Evolutionary conservation across 1,139 yeast species (phyloP).

Genomic region (Trichomonascaceae sp.): DNA sequence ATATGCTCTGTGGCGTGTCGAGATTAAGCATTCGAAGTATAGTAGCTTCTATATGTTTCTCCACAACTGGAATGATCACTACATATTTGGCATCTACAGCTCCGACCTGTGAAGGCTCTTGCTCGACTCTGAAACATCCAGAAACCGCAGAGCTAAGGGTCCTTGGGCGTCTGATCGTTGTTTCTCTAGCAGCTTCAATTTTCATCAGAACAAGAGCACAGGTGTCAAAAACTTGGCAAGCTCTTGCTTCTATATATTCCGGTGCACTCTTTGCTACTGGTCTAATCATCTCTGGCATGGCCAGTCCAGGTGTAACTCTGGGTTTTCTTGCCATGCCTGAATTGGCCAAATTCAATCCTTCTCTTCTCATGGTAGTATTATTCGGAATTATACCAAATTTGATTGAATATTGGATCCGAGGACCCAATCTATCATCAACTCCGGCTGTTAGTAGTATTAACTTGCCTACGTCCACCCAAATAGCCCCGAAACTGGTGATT

Average conservation of each 20-base stretch:
- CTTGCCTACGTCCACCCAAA: constrained; percentile 24
- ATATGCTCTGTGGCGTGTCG: constrained; percentile 43
- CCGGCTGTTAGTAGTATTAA: constrained; percentile 20
- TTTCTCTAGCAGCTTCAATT: constrained; percentile 11
- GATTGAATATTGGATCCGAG: constrained; percentile 17
- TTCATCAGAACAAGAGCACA: constrained; percentile 14
- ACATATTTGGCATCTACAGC: constrained; percentile 20
- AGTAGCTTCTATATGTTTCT: constrained; percentile 38
- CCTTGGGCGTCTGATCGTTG: constrained; percentile 12
- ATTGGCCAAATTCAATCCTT: constrained; percentile 39
- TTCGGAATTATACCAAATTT: constrained; percentile 42
- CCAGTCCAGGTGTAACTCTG: constrained; percentile 37
- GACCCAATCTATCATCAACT: constrained; percentile 14
- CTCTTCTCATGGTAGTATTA: constrained; percentile 38
- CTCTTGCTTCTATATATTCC: constrained; percentile 29
- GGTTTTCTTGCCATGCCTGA: constrained; percentile 40
- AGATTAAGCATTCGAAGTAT: constrained; percentile 39
- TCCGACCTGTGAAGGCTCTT: constrained; percentile 19
- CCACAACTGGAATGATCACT: constrained; percentile 31
- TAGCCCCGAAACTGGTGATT: constrained; percentile 29
- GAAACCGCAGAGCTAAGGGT: constrained; percentile 13
- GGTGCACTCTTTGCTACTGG: constrained; percentile 44
- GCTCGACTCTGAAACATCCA: constrained; percentile 18
- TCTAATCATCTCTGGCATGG: constrained; percentile 41
- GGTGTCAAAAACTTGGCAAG: constrained; percentile 15